Evolutionary conservation across 129 eudicot genomes (phyloP).

Genomic region (Apium graveolens): DNA sequence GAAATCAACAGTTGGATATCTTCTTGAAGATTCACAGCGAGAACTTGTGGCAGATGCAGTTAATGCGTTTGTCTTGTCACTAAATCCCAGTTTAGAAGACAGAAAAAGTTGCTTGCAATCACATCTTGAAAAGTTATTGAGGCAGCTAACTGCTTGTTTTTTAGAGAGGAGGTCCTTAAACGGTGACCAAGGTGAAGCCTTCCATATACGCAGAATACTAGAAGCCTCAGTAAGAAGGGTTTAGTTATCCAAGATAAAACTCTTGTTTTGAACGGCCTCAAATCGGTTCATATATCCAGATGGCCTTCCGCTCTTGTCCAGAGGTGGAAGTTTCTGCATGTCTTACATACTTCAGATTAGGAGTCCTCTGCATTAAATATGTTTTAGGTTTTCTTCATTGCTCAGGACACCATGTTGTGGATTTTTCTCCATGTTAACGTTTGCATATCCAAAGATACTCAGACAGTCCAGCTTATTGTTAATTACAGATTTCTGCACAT

Average conservation of each 20-base stretch:
- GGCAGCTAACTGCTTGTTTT: constrained; percentile 70
- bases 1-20: constrained; percentile 69
- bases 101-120: constrained; percentile 50
- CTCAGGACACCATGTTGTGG: neutral
- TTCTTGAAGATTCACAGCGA: constrained; percentile 63
- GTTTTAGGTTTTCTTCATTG: neutral
- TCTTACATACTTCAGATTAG: neutral
- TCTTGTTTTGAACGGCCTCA: neutral
- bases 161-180: constrained; percentile 58
- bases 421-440: neutral
- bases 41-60: constrained; percentile 90
- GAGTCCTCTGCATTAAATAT: neutral
- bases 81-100: constrained; percentile 51
- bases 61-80: constrained; percentile 59
- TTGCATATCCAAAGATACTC: neutral
- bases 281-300: constrained; percentile 16
- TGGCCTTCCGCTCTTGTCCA: neutral
- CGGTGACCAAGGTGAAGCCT: constrained; percentile 92
- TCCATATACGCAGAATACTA: constrained; percentile 49
- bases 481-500: neutral
- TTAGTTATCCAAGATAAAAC: constrained; percentile 9
- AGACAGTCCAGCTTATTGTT: neutral
- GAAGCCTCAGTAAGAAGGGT: constrained; percentile 32
- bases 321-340: neutral
- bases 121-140: constrained; percentile 56